Percentiles rank a stretch among this genome's conserved stretches.
Evolutionary conservation across 2,329 filamentous ascomycete species (phyloP).

Genomic region (Trichophyton rubrum): DNA sequence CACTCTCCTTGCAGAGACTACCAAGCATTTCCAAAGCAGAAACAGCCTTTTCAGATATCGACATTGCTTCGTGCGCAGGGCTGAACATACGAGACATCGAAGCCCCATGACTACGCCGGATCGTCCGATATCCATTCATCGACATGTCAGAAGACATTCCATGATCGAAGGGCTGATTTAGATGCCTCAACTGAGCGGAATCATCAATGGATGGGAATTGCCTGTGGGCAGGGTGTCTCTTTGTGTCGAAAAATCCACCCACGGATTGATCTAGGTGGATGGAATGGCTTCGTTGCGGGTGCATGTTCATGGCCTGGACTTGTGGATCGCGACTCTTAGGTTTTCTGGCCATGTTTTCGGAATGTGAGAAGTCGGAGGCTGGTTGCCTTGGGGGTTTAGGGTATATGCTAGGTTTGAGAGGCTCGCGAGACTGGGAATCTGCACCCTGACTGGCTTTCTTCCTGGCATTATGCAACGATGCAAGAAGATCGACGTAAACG

Average conservation of each 20-base stretch:
- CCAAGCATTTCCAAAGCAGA: conserved; percentile 60
- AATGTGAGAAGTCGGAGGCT: conserved; percentile 23
- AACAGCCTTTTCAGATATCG: conserved; percentile 46
- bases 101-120: conserved; percentile 23
- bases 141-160: conserved; percentile 20
- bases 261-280: background rate
- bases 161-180: conserved; percentile 11
- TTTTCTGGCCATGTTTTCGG: conserved; percentile 1
- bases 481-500: conserved; percentile 58
- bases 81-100: conserved; percentile 25
- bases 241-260: conserved; percentile 7
- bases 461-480: conserved; percentile 47
- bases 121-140: conserved; percentile 22
- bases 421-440: conserved; percentile 32
- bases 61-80: conserved; percentile 23
- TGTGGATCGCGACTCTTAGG: conserved; percentile 1
- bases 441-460: conserved; percentile 32
- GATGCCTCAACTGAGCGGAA: conserved; percentile 10
- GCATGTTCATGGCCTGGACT: conserved; percentile 2
- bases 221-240: conserved; percentile 9
- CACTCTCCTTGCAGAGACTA: conserved; percentile 63
- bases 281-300: conserved; percentile 8
- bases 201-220: conserved; percentile 12
- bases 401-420: conserved; percentile 45
- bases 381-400: conserved; percentile 50